Evolutionary conservation across 2,329 filamentous ascomycete species (phyloP).

Genomic region (Penicillium hesseltinei): DNA sequence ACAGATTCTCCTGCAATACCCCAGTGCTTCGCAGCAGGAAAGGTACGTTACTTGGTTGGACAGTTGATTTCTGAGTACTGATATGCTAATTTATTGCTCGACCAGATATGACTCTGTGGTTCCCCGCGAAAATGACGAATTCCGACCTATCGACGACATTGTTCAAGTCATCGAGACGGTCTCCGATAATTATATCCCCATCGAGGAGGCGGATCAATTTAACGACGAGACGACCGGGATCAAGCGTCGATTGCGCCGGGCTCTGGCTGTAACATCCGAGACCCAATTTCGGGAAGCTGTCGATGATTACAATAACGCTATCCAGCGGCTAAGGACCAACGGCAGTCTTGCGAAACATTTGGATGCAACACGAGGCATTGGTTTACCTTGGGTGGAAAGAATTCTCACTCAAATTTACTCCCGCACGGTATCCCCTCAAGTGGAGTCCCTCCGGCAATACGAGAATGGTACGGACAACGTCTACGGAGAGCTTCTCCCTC

Average conservation of each 20-base stretch:
- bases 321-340: conserved; percentile 64
- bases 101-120: conserved; percentile 69
- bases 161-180: conserved; percentile 67
- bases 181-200: conserved; percentile 73
- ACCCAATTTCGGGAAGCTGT: conserved; percentile 72
- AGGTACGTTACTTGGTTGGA: conserved; percentile 47
- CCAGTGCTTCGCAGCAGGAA: conserved; percentile 68
- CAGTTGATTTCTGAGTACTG: background rate
- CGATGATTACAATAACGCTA: conserved; percentile 70
- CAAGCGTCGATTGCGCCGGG: conserved; percentile 72
- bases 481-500: conserved; percentile 86
- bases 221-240: conserved; percentile 71
- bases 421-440: conserved; percentile 84
- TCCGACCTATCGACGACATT: conserved; percentile 65
- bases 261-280: conserved; percentile 65
- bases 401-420: conserved; percentile 87
- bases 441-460: conserved; percentile 80
- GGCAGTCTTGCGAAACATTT: conserved; percentile 73
- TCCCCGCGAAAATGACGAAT: conserved; percentile 76
- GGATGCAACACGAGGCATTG: conserved; percentile 65
- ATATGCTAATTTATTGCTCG: conserved; percentile 7
- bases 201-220: conserved; percentile 65
- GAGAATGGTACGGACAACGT: conserved; percentile 89
- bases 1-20: conserved; percentile 75
- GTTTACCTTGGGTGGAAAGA: conserved; percentile 70